A percentile compares a stretch with the other conserved stretches of the same genome.
These are phyloP conservation scores for Eimeria sp. DNA, from an alignment of 169 alveolate genomes.

Conservation along the genomic window DNA sequence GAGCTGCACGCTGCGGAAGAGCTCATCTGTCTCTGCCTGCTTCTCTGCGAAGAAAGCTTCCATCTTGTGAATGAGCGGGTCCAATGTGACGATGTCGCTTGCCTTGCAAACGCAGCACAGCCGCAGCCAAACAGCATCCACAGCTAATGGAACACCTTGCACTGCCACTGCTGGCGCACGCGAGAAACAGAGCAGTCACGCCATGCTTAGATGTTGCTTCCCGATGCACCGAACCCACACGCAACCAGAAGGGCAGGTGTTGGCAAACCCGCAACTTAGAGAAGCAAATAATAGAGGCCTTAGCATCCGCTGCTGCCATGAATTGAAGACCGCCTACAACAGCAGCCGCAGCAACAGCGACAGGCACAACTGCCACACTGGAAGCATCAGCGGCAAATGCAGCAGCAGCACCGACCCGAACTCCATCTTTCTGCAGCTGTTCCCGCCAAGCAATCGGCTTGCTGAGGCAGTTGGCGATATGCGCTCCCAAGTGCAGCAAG, in stretches of 20 bases:
- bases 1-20: slow-evolving; percentile 51
- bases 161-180: not conserved
- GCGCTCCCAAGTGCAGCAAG: slow-evolving; percentile 69
- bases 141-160: not conserved
- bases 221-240: not conserved
- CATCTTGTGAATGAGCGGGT: slow-evolving; percentile 38
- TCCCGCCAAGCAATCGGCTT: slow-evolving; percentile 75
- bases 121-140: not conserved
- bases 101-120: slow-evolving; percentile 31
- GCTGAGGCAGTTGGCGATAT: slow-evolving; percentile 61
- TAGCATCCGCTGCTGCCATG: not conserved
- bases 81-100: slow-evolving; percentile 54
- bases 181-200: not conserved
- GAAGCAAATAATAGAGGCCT: not conserved
- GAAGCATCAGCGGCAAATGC: slow-evolving; percentile 10
- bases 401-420: slow-evolving; percentile 37
- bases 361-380: not conserved
- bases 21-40: slow-evolving; percentile 61
- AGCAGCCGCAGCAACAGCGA: not conserved
- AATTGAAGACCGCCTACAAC: not conserved
- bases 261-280: not conserved
- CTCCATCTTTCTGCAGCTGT: slow-evolving; percentile 70
- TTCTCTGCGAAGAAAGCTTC: slow-evolving; percentile 35
- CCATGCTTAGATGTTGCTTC: not conserved
- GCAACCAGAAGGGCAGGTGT: not conserved